These are phyloP conservation scores for Solanum dulcamara DNA, from an alignment of 257 asterid genomes.

Conservation along the genomic window DNA sequence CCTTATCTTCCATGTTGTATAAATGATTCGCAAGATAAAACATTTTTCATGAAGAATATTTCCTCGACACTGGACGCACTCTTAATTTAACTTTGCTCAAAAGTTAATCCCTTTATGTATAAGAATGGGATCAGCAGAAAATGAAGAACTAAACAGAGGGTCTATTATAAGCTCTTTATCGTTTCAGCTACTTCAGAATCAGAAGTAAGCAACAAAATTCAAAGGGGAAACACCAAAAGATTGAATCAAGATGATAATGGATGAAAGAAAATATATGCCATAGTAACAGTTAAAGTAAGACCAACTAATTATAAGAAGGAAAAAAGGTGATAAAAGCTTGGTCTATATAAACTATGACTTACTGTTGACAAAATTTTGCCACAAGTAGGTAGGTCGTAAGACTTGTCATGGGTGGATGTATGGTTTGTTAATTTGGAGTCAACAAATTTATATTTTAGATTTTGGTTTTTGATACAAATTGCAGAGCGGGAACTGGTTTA, in stretches of 20 bases:
- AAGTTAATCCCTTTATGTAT: not conserved
- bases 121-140: not conserved
- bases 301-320: not conserved
- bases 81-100: not conserved
- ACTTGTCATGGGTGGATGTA: not conserved
- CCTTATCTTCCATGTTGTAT: not conserved
- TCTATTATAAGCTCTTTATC: not conserved
- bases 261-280: not conserved
- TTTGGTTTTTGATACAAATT: slow-evolving; percentile 2
- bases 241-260: not conserved
- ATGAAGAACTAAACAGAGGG: not conserved
- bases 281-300: not conserved
- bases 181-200: not conserved
- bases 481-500: slow-evolving; percentile 93
- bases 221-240: not conserved
- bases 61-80: not conserved
- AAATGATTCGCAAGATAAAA: not conserved
- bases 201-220: not conserved
- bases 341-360: not conserved
- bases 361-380: not conserved
- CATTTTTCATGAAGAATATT: not conserved
- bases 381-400: not conserved
- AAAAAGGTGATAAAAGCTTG: not conserved
- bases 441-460: not conserved
- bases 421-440: not conserved